Evolutionary conservation across 768 basidiomycete species (phyloP).

Genomic region (Hypholoma sublateritium): DNA sequence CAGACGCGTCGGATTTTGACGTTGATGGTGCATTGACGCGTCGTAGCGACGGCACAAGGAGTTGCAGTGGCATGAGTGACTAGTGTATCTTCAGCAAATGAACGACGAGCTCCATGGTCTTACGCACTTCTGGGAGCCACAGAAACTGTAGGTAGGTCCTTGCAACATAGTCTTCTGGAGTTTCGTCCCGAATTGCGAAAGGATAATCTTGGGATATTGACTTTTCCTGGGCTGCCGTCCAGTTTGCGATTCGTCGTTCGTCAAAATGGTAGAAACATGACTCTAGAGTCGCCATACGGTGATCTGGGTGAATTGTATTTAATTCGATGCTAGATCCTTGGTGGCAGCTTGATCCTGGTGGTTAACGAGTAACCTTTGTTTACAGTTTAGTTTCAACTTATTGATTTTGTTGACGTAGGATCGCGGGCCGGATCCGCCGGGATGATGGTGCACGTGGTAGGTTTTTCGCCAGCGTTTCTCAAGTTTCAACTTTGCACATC

Average conservation of each 20-base stretch:
- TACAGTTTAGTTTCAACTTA: too few relatives aligned
- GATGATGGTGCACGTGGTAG: too few relatives aligned
- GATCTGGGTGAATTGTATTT: too few relatives aligned
- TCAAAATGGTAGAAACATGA: slow-evolving; percentile 9
- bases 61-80: slow-evolving; percentile 70
- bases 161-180: slow-evolving; percentile 54
- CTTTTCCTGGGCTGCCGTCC: slow-evolving; percentile 64
- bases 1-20: slow-evolving; percentile 21
- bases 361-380: too few relatives aligned
- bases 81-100: slow-evolving; percentile 22
- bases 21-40: slow-evolving; percentile 43
- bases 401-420: too few relatives aligned
- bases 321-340: too few relatives aligned
- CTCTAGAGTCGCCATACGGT: too few relatives aligned
- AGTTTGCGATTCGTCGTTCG: slow-evolving; percentile 25
- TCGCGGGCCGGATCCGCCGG: too few relatives aligned
- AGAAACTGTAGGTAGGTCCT: slow-evolving; percentile 75
- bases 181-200: slow-evolving; percentile 44
- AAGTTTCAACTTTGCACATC: slow-evolving; percentile 5
- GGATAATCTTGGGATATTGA: slow-evolving; percentile 56
- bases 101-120: not conserved
- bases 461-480: too few relatives aligned
- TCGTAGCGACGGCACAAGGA: slow-evolving; percentile 55
- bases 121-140: slow-evolving; percentile 71
- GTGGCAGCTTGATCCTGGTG: too few relatives aligned